Evolutionary conservation across 2,329 filamentous ascomycete species (phyloP).

Genomic region (Xylaria digitata): DNA sequence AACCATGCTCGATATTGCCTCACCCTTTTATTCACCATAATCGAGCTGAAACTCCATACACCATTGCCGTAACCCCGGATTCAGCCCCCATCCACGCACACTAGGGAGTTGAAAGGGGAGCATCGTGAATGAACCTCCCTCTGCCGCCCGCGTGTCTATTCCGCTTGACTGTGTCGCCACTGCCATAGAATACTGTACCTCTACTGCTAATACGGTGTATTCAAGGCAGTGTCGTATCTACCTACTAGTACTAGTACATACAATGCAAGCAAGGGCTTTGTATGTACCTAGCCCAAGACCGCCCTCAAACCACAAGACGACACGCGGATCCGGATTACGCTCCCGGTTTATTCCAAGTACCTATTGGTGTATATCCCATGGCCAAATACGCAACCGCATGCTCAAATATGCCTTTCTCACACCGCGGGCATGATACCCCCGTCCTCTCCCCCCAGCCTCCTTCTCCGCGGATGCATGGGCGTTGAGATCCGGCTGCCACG

Average conservation of each 20-base stretch:
- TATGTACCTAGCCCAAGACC: neutral
- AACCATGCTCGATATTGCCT: conserved; percentile 5
- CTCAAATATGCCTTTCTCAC: conserved; percentile 2
- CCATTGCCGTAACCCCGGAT: conserved; percentile 32
- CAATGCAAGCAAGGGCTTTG: conserved; percentile 2
- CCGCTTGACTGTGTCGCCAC: neutral
- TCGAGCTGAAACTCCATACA: conserved; percentile 19
- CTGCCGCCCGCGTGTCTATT: neutral
- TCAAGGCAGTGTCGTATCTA: neutral
- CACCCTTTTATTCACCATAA: neutral
- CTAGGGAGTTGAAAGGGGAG: conserved; percentile 10
- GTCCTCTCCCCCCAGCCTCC: neutral
- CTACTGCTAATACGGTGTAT: neutral
- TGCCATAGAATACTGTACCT: neutral
- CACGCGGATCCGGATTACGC: neutral
- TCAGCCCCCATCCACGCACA: neutral
- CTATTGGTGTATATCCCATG: neutral
- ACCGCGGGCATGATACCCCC: conserved; percentile 13
- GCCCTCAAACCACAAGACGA: conserved; percentile 1
- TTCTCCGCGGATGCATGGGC: conserved; percentile 28
- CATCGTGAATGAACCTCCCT: conserved; percentile 3
- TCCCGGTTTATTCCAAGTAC: neutral
- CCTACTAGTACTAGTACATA: neutral
- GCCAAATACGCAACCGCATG: conserved; percentile 8
- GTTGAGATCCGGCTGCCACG: conserved; percentile 32